phyloP scores from a whole-genome alignment of 306 rosid species.

The Vigna radiata region DNA sequence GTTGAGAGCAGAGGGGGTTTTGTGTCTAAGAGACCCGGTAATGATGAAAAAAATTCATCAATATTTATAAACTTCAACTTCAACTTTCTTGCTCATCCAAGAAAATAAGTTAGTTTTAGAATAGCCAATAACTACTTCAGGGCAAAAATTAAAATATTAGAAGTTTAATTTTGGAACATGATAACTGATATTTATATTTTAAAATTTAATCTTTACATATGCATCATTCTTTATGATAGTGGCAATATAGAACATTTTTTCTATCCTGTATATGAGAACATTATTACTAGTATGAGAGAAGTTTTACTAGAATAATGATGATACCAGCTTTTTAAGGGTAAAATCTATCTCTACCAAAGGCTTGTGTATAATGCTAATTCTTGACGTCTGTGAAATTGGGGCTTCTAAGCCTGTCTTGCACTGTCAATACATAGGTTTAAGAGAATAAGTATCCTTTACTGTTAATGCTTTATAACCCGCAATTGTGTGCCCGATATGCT shows the following conservation, averaged over 20 bases:
- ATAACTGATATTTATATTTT: neutral
- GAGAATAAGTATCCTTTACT: neutral
- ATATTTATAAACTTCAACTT: neutral
- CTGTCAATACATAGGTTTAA: neutral
- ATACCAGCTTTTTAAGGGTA: neutral
- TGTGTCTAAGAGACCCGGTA: slow-evolving; percentile 57
- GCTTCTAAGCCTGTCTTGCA: neutral
- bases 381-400: neutral
- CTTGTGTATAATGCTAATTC: neutral
- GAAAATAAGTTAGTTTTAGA: neutral
- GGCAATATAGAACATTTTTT: neutral
- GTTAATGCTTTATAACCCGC: neutral
- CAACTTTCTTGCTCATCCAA: neutral
- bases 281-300: neutral
- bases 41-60: slow-evolving; percentile 2
- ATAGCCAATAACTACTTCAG: neutral
- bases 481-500: neutral
- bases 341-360: neutral
- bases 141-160: slow-evolving; percentile 1
- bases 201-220: neutral
- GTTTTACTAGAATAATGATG: neutral
- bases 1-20: slow-evolving; percentile 72
- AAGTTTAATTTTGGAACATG: neutral
- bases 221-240: neutral
- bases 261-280: neutral